Percentiles rank a stretch among this genome's conserved stretches.
Conservation (phyloP, 768 basidiomycete genomes). For the Russula lepida region DNA sequence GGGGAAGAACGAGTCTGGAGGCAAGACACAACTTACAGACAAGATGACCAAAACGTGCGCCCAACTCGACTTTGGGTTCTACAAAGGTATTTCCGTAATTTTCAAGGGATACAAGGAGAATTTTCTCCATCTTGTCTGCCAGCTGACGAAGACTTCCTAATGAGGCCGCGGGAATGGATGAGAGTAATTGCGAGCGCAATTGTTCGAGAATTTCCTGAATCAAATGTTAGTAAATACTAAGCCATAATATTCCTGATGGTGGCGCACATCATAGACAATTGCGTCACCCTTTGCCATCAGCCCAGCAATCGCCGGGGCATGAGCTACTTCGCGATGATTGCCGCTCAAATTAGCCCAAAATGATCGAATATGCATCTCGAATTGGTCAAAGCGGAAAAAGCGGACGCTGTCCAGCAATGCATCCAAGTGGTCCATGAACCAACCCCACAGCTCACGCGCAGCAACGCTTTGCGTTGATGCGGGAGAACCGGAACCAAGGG, state of each 20-base stretch:
- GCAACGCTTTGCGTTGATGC: slow-evolving; percentile 70
- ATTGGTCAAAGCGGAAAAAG: slow-evolving; percentile 78
- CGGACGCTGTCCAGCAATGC: slow-evolving; percentile 69
- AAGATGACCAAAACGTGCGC: slow-evolving; percentile 84
- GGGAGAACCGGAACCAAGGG: slow-evolving; percentile 56
- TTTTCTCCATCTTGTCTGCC: slow-evolving; percentile 89
- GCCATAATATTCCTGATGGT: slow-evolving; percentile 2
- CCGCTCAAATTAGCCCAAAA: slow-evolving; percentile 77
- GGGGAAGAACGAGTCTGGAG: slow-evolving; percentile 5
- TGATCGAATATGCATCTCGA: slow-evolving; percentile 75
- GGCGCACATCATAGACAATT: slow-evolving; percentile 82
- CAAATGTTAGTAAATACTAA: slow-evolving; percentile 19
- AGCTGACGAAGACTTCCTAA: slow-evolving; percentile 68
- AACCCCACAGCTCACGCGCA: slow-evolving; percentile 82
- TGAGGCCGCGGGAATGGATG: slow-evolving; percentile 58
- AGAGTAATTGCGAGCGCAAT: slow-evolving; percentile 77
- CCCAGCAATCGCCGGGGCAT: slow-evolving; percentile 81
- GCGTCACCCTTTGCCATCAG: slow-evolving; percentile 88
- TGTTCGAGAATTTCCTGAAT: slow-evolving; percentile 78
- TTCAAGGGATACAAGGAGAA: slow-evolving; percentile 70
- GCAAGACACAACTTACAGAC: slow-evolving; percentile 51
- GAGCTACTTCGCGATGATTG: slow-evolving; percentile 78
- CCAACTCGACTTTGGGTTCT: slow-evolving; percentile 85
- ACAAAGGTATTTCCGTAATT: slow-evolving; percentile 84
- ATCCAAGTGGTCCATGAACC: slow-evolving; percentile 90